Evolutionary conservation across 2,329 filamentous ascomycete genomes (phyloP), one percentile per base, ranked within the genome.

Genomic region (Phaeosphaeriaceae sp.): DNA sequence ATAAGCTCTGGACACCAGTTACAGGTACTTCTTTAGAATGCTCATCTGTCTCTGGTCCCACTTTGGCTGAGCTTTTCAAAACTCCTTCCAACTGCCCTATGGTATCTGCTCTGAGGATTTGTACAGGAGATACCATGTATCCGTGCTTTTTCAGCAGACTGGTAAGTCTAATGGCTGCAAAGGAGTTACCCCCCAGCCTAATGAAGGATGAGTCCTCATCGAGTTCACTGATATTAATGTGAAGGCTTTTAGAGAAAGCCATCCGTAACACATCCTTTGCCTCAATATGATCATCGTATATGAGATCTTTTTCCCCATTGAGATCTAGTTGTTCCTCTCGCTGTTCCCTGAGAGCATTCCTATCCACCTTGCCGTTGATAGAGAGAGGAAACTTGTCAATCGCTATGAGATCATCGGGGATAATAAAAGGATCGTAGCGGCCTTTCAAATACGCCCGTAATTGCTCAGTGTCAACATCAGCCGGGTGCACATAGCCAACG

Each of bases 401-500:
- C 6, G 41, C 48, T 13, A 36, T 8, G 5, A 56, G 32, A 17
- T 49, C 33, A 26, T 56, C 52, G 4, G 52, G 52, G 6, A 56
- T 36, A 15, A 50, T 33, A 18, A 52, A 56, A 7, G 41, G 33
- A 40, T 52, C 53, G 33, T 15, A 48, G 16, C 16, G 21, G 13
- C 23, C 28, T 17, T 33, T 33, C 23, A 55, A 9, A 29, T 42
- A 48, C 2, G 21, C 9, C 5, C 52, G 52, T 23, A 52, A 28
- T 9, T 46, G n/a, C 5, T 48, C 33, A 2, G 43, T 11, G 39
- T 55, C 45, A 3, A 52, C 48, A 21, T 32, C 41, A 2, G 45
- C 39, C 4, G 52, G 52, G 15, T 45, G 40, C 17, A 65, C 56
- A 34, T 46, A 63, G 1, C 43, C 64, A 6, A 60, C 46, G 9